Conservation (phyloP, 75 land plant species). For the Selaginella tamariscina region DNA sequence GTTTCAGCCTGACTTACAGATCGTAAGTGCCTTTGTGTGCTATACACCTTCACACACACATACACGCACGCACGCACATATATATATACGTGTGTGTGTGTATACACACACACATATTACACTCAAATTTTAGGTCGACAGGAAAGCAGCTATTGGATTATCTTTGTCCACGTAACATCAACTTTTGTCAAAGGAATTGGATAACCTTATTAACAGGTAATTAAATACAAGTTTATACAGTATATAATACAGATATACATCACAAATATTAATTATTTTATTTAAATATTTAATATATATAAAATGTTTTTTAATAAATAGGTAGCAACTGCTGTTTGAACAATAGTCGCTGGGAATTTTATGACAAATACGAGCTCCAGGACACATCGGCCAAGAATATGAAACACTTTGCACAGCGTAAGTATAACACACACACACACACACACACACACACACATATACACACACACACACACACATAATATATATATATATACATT, state of each 20-base stretch:
- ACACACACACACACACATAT: too few relatives aligned
- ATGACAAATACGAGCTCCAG: constrained; percentile 14
- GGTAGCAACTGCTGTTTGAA: constrained; percentile 17
- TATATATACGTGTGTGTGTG: background rate
- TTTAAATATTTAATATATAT: background rate
- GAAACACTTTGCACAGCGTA: constrained; percentile 17
- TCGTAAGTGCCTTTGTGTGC: constrained; percentile 1
- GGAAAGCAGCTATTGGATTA: constrained; percentile 5
- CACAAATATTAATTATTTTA: too few relatives aligned
- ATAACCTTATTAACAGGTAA: background rate
- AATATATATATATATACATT: too few relatives aligned
- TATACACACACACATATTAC: background rate
- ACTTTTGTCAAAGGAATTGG: background rate
- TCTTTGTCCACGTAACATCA: background rate
- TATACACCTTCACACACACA: too few relatives aligned
- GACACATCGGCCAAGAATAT: constrained; percentile 16
- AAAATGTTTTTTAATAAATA: background rate
- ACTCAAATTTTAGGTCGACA: background rate
- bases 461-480: too few relatives aligned
- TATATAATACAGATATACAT: too few relatives aligned
- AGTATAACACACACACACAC: too few relatives aligned
- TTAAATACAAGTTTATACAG: too few relatives aligned
- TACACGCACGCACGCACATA: too few relatives aligned
- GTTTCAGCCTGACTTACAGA: constrained; percentile 6
- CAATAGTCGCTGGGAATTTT: background rate